Base-by-base conservation (phyloP, 257 asterid genomes). In the Misopates orontium region DNA sequence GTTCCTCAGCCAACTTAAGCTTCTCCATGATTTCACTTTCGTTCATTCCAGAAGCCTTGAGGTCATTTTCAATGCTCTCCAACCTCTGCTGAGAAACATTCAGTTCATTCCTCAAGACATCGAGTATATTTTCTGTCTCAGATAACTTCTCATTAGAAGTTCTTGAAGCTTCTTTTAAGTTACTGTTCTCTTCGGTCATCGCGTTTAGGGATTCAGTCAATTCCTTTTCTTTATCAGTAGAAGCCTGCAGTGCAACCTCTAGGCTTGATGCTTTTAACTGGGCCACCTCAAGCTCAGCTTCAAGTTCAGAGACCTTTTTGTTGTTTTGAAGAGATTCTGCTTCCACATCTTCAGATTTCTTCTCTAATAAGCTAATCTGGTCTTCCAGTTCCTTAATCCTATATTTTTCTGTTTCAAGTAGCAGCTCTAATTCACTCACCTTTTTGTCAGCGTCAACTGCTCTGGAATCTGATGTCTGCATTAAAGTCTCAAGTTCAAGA, bases 311-410 rank as follows among this genome's bases (percentile, higher is more conserved):
- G 24, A 62, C 81, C 70, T 69, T 87, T 39, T 83, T 75, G 65
- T 70, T 48, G 55, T 75, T 77, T 70, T 77, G 68, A 71, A 40
- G 70, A 9, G 83, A 71, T 60, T 93, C 91, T 56, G 64, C 84
- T 59, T 83, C 94, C 40, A 75, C 79, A 50, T 62, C 72, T 78
- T 49, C 79, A 24, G 71, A 69, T 70, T 86, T 87, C 66, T 77
- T 82, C 54, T 86, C 97, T 39, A 86, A 74, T 64, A 57, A 62
- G 71, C 67, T 77, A 60, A 84, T 69, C 68, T 86, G 91, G 77
- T 86, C 97, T 78, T 93, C 97, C 53, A 87, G 93, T 83, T 89
- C 97, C 86, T 75, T 88, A 73, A 82, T 82, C 82, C 89, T 84
- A 18, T 78, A 60, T 53, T 83, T 92, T 62, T 92, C 96, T 9